A percentile compares a stretch with the other conserved stretches of the same genome.
Evolutionary conservation across 2,329 filamentous ascomycete species (phyloP).

Genomic region (Alternaria brassicae): DNA sequence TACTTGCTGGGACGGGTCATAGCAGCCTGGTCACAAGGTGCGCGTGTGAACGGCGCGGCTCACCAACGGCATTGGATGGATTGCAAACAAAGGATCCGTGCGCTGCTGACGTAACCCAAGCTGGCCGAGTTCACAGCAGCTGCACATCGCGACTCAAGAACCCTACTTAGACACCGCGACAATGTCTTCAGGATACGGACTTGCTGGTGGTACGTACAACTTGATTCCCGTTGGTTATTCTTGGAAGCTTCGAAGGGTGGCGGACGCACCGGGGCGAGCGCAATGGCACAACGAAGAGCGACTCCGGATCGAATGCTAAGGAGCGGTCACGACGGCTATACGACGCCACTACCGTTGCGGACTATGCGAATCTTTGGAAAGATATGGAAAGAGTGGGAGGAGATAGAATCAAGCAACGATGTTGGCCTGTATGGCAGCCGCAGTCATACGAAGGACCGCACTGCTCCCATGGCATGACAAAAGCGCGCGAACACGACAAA

Average conservation of each 20-base stretch:
- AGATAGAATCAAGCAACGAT: fast-evolving
- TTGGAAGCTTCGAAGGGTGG: conserved; percentile 12
- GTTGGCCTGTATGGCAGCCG: neutral
- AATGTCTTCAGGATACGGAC: conserved; percentile 85
- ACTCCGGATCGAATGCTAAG: conserved; percentile 12
- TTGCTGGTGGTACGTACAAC: conserved; percentile 73
- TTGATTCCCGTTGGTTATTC: neutral
- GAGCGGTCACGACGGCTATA: conserved; percentile 1
- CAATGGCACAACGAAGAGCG: conserved; percentile 31
- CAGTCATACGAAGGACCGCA: neutral
- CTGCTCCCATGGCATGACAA: neutral
- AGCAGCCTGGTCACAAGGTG: neutral
- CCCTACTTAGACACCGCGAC: conserved; percentile 45
- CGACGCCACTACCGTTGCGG: neutral
- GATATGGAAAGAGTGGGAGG: too few relatives aligned
- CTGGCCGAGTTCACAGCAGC: conserved; percentile 19
- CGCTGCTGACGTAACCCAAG: conserved; percentile 18
- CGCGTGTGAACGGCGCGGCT: too few relatives aligned
- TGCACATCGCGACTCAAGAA: conserved; percentile 16
- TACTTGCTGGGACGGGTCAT: neutral
- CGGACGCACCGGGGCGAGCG: conserved; percentile 12
- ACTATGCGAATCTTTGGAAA: fast-evolving
- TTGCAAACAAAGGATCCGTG: neutral
- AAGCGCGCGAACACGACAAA: neutral
- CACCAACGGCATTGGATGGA: neutral